Evolutionary conservation across 306 rosid genomes (phyloP).

Genomic region (Echinosophora koreensis): DNA sequence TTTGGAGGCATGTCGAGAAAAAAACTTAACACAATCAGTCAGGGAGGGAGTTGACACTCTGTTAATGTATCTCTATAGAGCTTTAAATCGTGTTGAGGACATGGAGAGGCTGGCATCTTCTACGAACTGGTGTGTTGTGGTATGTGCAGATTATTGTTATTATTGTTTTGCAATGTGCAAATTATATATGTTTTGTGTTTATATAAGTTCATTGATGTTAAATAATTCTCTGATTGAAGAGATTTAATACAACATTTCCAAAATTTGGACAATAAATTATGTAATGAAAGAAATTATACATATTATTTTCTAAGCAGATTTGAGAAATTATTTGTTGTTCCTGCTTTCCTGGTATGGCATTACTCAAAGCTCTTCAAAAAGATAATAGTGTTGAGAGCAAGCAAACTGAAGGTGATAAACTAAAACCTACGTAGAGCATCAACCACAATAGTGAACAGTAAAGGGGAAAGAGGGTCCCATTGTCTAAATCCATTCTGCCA

Average conservation of each 20-base stretch:
- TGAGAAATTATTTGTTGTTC: background rate
- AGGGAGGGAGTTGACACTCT: constrained; percentile 95
- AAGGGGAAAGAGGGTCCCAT: constrained; percentile 2
- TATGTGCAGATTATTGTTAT: constrained; percentile 54
- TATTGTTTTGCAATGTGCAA: constrained; percentile 53
- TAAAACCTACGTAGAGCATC: constrained; percentile 36
- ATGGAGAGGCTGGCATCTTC: constrained; percentile 97
- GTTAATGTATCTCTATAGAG: constrained; percentile 91
- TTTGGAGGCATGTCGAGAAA: constrained; percentile 81
- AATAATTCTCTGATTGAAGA: constrained; percentile 34
- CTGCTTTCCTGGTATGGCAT: constrained; percentile 24
- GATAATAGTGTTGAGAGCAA: constrained; percentile 14
- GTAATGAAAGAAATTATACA: background rate
- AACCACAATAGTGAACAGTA: background rate
- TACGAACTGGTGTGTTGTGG: constrained; percentile 89
- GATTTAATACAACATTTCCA: constrained; percentile 32
- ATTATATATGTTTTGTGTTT: constrained; percentile 36
- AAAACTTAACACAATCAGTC: constrained; percentile 63
- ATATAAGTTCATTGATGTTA: constrained; percentile 8
- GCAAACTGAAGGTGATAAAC: constrained; percentile 29
- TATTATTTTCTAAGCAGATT: constrained; percentile 25
- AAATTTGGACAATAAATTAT: constrained; percentile 23
- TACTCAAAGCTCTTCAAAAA: constrained; percentile 17
- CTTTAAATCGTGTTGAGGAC: constrained; percentile 72
- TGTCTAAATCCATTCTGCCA: constrained; percentile 19